Conservation (phyloP, 2,329 filamentous ascomycete species). For the Diatrype stigma region DNA sequence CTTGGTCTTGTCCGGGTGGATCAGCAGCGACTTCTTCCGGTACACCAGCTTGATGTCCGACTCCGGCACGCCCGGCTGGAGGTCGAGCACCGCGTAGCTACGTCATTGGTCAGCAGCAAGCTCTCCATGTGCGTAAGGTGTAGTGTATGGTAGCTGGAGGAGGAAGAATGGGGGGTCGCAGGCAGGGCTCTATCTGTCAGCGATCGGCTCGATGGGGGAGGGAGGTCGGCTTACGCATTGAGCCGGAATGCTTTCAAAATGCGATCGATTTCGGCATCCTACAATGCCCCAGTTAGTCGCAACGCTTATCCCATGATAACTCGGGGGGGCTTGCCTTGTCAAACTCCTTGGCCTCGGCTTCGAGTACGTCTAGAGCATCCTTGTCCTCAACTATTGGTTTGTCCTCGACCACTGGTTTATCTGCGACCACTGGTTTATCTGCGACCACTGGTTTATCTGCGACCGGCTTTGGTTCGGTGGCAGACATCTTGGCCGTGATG, state of each 20-base stretch:
- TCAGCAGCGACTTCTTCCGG: constrained; percentile 96
- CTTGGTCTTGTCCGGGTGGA: constrained; percentile 96
- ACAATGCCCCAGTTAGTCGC: constrained; percentile 14
- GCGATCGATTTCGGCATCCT: constrained; percentile 94
- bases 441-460: constrained; percentile 35
- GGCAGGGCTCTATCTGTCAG: no score
- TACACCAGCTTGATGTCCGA: constrained; percentile 94
- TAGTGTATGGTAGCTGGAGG: no score
- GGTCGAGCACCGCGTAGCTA: constrained; percentile 88
- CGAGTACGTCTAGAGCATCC: constrained; percentile 76
- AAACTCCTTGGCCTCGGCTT: constrained; percentile 83
- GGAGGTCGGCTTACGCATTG: constrained; percentile 43
- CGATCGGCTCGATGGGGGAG: background rate
- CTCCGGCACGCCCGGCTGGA: constrained; percentile 91
- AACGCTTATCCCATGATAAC: background rate
- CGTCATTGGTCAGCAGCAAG: constrained; percentile 1
- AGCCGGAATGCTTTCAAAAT: constrained; percentile 86
- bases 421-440: constrained; percentile 37
- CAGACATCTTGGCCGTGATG: background rate
- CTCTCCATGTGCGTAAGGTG: no score
- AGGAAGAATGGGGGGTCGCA: background rate
- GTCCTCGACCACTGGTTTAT: constrained; percentile 34
- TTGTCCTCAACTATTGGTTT: constrained; percentile 47
- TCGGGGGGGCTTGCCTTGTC: constrained; percentile 60
- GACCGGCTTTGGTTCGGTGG: constrained; percentile 29